Evolutionary conservation across 169 alveolate species (phyloP).

Genomic region (Theileria sp.): DNA sequence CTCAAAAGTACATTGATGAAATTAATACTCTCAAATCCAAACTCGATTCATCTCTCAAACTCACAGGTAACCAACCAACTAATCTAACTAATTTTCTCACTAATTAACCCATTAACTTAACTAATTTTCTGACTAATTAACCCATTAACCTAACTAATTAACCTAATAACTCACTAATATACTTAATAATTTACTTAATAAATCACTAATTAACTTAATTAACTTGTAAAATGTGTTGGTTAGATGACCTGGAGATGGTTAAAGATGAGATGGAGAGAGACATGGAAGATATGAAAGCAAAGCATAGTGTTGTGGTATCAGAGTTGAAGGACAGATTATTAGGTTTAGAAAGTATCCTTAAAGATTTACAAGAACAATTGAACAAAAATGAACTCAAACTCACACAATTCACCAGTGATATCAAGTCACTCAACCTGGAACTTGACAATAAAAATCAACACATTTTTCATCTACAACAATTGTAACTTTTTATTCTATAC

Average conservation of each 20-base stretch:
- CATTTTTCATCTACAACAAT: not conserved
- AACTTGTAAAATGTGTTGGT: not conserved
- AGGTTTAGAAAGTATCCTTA: constrained; percentile 46
- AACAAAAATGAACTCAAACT: constrained; percentile 23
- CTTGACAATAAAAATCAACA: constrained; percentile 3
- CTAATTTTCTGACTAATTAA: no score
- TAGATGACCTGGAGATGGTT: constrained; percentile 32
- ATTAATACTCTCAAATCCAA: constrained; percentile 41
- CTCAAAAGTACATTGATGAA: constrained; percentile 33
- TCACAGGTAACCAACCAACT: constrained; percentile 26
- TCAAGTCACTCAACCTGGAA: constrained; percentile 19
- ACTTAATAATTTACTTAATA: no score
- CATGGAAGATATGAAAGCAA: constrained; percentile 33
- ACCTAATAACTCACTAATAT: no score
- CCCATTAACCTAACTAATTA: not conserved
- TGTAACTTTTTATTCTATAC: not conserved
- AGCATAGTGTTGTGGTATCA: constrained; percentile 35
- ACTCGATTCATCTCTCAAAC: constrained; percentile 38
- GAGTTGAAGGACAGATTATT: constrained; percentile 58
- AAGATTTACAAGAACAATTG: constrained; percentile 47
- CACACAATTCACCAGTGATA: constrained; percentile 18
- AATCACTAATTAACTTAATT: not conserved
- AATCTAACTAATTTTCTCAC: no score
- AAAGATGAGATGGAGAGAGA: constrained; percentile 19
- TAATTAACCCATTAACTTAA: no score